Evolutionary conservation across 768 basidiomycete genomes (phyloP), one percentile per base, ranked within the genome.

Genomic region (Trametes gibbosa): DNA sequence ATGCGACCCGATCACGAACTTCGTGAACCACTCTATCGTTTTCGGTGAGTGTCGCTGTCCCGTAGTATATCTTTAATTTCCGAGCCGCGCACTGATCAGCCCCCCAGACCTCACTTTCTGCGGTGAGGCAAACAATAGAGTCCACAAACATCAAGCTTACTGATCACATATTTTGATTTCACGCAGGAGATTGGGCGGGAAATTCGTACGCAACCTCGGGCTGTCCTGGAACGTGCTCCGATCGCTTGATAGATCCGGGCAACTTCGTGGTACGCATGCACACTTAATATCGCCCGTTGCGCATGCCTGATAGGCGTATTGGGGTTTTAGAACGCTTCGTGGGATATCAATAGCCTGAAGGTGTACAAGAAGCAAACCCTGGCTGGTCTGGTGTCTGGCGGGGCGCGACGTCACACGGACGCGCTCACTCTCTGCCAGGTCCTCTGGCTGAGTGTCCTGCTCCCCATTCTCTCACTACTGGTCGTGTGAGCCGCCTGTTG

Each of bases 341-440:
- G 90, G 89, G 83, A 79, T 61, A 91, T 92, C 66, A 92, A 91
- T 67, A 83, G 77, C 5, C 75, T 92, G 42, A 89, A 89, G 68
- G 86, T 92, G 21, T 92, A 89, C 72, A 77, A 77, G 59, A 84
- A 85, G 67, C 81, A 83, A 66, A 68, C 69, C 9, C 66, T 89
- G 40, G 69, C 72, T 10, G 78, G 75, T 12, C 65, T 65, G 27
- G 68, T 78, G 19, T 51, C 55, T 19, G 21, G 34, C 62, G 56
- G 60, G 42, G 70, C 49, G 19, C 50, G 40, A 16, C 25, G 47
- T 17, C 24, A 61, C 12, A 23, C 41, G 24, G 27, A 49, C 16
- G 37, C 27, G 4, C 48, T 56, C 40, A 19, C 56, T 7, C 16
- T 58, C 47, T 35, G 43, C 23, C 51, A 56, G 46, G 34, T 59